These are phyloP conservation scores for Ustilago nuda DNA, from an alignment of 1,284 basidiomycete species.

Conservation along the genomic window DNA sequence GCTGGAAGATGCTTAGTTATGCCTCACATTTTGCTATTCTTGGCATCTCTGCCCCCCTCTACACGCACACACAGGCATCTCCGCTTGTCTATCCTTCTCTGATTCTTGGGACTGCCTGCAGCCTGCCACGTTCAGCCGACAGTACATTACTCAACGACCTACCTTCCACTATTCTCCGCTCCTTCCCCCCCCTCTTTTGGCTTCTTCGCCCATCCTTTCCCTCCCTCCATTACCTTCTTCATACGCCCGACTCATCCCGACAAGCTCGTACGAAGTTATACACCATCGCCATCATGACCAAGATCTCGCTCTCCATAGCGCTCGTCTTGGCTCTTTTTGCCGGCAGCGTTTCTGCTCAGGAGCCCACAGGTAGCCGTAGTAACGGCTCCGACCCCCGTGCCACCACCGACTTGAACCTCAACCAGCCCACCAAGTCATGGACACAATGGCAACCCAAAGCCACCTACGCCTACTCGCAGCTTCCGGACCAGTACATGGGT, in stretches of 20 bases:
- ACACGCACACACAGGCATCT: conserved; percentile 4
- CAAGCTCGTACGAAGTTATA: neutral
- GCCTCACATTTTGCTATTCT: conserved; percentile 15
- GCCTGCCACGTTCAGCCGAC: neutral
- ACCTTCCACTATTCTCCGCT: neutral
- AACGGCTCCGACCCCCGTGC: conserved; percentile 45
- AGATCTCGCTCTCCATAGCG: conserved; percentile 20
- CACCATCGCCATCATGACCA: conserved; percentile 25
- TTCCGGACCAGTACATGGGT: conserved; percentile 62
- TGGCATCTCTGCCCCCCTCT: conserved; percentile 11
- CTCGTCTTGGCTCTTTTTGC: conserved; percentile 25
- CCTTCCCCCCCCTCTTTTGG: neutral
- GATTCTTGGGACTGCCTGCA: neutral
- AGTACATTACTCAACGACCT: conserved; percentile 28
- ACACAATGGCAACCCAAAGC: conserved; percentile 61
- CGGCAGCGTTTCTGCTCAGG: conserved; percentile 16
- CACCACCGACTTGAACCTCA: conserved; percentile 41
- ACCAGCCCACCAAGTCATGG: conserved; percentile 59
- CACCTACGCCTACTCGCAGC: conserved; percentile 49
- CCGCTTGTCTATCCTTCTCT: neutral
- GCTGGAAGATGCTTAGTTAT: neutral
- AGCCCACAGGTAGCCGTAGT: conserved; percentile 16
- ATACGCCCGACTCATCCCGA: conserved; percentile 1
- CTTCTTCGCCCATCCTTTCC: neutral
- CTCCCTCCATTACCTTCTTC: neutral